phyloP scores from a whole-genome alignment of 2,329 filamentous ascomycete species.

The Aspergillus aculeatus region DNA sequence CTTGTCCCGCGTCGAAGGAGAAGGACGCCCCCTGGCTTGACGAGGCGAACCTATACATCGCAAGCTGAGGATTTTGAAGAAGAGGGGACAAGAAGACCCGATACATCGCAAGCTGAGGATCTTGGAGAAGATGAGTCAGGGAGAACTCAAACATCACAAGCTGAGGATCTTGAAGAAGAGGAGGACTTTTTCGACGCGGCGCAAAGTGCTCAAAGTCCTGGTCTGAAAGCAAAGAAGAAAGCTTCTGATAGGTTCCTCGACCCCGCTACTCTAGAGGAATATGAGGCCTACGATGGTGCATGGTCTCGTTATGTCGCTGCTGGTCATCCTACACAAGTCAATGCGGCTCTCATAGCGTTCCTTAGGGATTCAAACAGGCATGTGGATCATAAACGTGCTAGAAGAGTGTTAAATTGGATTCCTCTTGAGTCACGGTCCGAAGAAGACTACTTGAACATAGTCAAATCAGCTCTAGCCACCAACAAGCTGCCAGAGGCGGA shows the following conservation, averaged over 20 bases:
- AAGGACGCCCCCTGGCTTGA: conserved; percentile 19
- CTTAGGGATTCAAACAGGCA: conserved; percentile 39
- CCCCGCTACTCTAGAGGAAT: conserved; percentile 2
- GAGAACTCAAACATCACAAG: no score
- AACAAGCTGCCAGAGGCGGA: conserved; percentile 41
- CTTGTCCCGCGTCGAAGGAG: conserved; percentile 29
- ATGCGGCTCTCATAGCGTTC: conserved; percentile 35
- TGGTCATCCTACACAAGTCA: conserved; percentile 27
- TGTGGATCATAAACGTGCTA: conserved; percentile 43
- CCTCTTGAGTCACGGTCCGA: conserved; percentile 35
- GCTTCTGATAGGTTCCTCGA: conserved; percentile 21
- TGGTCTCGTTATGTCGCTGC: conserved; percentile 44
- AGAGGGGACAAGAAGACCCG: conserved; percentile 21
- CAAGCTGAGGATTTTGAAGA: conserved; percentile 16
- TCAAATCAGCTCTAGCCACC: conserved; percentile 44
- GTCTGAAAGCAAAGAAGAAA: conserved; percentile 17
- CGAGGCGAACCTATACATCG: conserved; percentile 28
- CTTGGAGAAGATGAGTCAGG: no score
- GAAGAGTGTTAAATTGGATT: conserved; percentile 49
- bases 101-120: conserved; percentile 5
- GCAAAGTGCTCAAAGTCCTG: conserved; percentile 3
- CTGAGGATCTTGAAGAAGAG: neutral
- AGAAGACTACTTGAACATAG: conserved; percentile 47
- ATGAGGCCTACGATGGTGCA: conserved; percentile 36
- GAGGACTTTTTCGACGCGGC: conserved; percentile 7